Conservation (phyloP, 176 grass and related monocot species). For the Dendrocalamus sinicus region DNA sequence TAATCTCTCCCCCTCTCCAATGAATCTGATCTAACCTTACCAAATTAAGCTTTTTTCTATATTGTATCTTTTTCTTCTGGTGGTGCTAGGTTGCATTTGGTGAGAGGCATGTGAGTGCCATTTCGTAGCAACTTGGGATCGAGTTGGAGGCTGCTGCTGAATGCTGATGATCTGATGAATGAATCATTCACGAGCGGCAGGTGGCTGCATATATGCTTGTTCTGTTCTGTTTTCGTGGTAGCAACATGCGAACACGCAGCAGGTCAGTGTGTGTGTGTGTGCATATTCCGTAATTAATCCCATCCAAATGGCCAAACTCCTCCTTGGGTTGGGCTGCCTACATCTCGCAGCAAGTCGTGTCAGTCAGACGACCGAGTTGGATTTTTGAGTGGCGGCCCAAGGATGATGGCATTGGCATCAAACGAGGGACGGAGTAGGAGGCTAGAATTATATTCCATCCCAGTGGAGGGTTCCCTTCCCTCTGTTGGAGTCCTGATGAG, state of each 20-base stretch:
- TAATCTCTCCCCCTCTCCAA: not conserved
- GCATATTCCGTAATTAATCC: no score
- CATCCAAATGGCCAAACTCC: no score
- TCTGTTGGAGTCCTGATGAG: no score
- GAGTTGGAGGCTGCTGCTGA: conserved; percentile 32
- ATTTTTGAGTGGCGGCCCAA: no score
- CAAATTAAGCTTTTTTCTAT: not conserved
- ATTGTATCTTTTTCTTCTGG: not conserved
- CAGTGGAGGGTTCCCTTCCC: no score
- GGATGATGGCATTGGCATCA: no score
- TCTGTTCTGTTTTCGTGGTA: not conserved
- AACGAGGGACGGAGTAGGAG: no score
- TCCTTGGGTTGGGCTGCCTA: no score
- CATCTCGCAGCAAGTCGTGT: no score
- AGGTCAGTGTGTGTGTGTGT: no score
- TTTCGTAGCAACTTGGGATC: conserved; percentile 20
- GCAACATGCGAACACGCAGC: conserved; percentile 33
- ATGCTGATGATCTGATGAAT: not conserved
- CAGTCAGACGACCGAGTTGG: no score
- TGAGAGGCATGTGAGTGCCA: conserved; percentile 42
- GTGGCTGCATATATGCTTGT: not conserved
- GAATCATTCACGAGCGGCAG: not conserved
- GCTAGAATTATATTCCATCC: no score
- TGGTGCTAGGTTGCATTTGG: conserved; percentile 32
- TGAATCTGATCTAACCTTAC: conserved; percentile 25